These are phyloP conservation scores for Aspergillus awamori DNA, from an alignment of 2,329 filamentous ascomycete genomes.

Conservation along the genomic window DNA sequence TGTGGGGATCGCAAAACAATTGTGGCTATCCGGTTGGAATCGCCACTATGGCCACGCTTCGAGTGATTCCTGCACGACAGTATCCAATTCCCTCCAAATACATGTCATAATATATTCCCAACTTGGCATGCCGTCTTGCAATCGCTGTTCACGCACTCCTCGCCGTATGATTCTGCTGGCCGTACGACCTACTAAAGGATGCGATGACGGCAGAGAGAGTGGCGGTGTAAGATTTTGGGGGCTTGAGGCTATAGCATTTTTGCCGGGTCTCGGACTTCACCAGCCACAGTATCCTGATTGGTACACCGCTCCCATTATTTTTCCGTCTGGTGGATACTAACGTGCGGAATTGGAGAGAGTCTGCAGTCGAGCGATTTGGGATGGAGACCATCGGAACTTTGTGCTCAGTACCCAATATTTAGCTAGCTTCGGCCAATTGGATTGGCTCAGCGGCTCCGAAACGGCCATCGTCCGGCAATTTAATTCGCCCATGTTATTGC, in stretches of 20 bases:
- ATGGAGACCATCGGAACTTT: not conserved
- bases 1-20: too few relatives aligned
- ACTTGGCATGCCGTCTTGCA: not conserved
- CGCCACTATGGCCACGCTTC: not conserved
- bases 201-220: not conserved
- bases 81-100: not conserved
- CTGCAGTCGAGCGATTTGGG: too few relatives aligned
- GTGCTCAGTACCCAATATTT: not conserved
- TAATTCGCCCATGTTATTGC: not conserved
- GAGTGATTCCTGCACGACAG: not conserved
- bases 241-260: not conserved
- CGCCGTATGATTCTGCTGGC: not conserved
- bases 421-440: not conserved
- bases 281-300: not conserved
- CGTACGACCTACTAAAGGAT: too few relatives aligned
- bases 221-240: not conserved
- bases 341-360: not conserved
- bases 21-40: not conserved
- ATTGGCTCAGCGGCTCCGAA: not conserved
- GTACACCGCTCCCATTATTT: not conserved
- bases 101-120: not conserved
- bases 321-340: not conserved
- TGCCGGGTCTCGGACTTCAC: not conserved
- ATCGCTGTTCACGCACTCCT: not conserved
- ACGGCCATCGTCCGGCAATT: not conserved